phyloP scores from a whole-genome alignment of 1,284 basidiomycete genomes.

The Apiotrichum gamsii region DNA sequence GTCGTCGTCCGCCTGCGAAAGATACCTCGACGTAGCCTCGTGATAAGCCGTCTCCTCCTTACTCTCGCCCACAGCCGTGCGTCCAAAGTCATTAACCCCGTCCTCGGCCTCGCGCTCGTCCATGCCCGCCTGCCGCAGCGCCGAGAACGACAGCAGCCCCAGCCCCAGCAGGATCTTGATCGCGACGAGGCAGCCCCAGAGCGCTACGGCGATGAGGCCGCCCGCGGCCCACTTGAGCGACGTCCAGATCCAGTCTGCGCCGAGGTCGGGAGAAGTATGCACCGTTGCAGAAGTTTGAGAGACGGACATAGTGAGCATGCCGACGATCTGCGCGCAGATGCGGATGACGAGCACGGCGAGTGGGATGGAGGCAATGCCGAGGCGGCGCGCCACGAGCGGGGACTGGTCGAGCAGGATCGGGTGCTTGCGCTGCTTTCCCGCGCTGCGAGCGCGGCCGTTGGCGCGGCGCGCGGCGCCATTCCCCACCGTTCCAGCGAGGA shows the following conservation, averaged over 20 bases:
- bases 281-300: conserved; percentile 29
- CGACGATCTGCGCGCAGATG: conserved; percentile 70
- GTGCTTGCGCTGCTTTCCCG: too few relatives aligned
- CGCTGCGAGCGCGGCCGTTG: too few relatives aligned
- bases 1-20: conserved; percentile 65
- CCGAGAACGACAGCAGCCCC: conserved; percentile 75
- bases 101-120: conserved; percentile 62
- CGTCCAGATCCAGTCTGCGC: conserved; percentile 44
- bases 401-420: conserved; percentile 86
- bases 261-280: conserved; percentile 7
- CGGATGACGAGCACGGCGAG: conserved; percentile 86
- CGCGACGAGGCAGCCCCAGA: conserved; percentile 77
- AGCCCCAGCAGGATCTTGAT: conserved; percentile 85
- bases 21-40: conserved; percentile 63
- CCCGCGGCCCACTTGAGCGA: conserved; percentile 58
- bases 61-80: conserved; percentile 79
- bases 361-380: conserved; percentile 90
- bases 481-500: conserved; percentile 59
- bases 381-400: conserved; percentile 82
- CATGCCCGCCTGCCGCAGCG: conserved; percentile 65
- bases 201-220: conserved; percentile 57
- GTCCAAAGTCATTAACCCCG: conserved; percentile 76
- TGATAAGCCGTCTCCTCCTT: conserved; percentile 77
- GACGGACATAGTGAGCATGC: conserved; percentile 59
- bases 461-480: too few relatives aligned